Evolutionary conservation across 495 filamentous ascomycete genomes (phyloP).

Genomic region (Cercophora samala): DNA sequence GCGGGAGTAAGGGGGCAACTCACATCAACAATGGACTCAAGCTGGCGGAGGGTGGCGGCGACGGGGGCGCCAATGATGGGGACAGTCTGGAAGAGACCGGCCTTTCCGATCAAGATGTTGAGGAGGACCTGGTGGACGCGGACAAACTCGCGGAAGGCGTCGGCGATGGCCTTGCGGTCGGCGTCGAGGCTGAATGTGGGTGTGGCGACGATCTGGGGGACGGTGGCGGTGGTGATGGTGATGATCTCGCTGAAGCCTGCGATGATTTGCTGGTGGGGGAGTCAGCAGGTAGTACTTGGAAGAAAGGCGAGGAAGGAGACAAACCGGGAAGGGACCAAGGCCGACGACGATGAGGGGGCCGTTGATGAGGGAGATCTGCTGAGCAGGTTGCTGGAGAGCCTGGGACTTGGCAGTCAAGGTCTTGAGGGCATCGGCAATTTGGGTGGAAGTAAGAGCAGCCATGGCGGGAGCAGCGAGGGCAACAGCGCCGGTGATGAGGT

Average conservation of each 20-base stretch:
- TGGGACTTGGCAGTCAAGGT: background rate
- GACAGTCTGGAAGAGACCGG: slow-evolving; percentile 17
- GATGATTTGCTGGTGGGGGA: slow-evolving; percentile 19
- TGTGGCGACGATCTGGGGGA: slow-evolving; percentile 3
- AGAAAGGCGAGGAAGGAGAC: background rate
- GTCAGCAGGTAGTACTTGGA: background rate
- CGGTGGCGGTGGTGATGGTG: slow-evolving; percentile 14
- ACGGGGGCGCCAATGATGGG: slow-evolving; percentile 11
- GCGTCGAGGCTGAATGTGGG: background rate
- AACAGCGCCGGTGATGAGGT: background rate
- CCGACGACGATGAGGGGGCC: slow-evolving; percentile 25
- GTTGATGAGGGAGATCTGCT: slow-evolving; percentile 25
- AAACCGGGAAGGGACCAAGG: slow-evolving; percentile 25
- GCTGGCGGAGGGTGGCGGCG: slow-evolving; percentile 16
- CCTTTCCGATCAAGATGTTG: slow-evolving; percentile 34
- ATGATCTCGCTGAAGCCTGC: slow-evolving; percentile 24
- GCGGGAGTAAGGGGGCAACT: background rate
- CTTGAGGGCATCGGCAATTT: background rate
- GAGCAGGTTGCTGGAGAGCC: slow-evolving; percentile 7
- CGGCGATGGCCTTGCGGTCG: slow-evolving; percentile 13
- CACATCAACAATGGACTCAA: slow-evolving; percentile 23
- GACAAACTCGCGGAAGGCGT: slow-evolving; percentile 27
- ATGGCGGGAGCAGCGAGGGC: background rate
- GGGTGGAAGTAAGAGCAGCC: background rate
- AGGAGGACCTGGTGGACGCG: slow-evolving; percentile 28